Evolutionary conservation across 768 basidiomycete species (phyloP).

Genomic region (Suillus alpinus): DNA sequence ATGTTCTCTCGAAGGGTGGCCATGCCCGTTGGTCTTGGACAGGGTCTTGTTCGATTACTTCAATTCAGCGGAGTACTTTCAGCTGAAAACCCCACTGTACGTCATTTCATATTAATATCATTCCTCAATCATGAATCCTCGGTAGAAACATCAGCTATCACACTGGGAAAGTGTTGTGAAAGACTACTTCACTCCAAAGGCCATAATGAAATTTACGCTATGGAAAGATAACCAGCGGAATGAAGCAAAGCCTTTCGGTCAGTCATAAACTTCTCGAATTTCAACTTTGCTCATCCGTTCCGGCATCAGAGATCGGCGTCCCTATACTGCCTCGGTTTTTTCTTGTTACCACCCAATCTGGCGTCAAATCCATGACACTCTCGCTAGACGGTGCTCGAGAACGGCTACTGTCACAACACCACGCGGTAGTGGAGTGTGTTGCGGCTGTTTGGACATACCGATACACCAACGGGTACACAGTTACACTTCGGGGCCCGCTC

Average conservation of each 20-base stretch:
- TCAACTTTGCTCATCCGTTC: slow-evolving; percentile 12
- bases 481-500: slow-evolving; percentile 73
- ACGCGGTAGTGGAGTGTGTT: slow-evolving; percentile 64
- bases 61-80: slow-evolving; percentile 70
- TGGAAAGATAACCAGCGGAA: slow-evolving; percentile 81
- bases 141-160: slow-evolving; percentile 58
- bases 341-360: slow-evolving; percentile 79
- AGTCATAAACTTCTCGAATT: slow-evolving; percentile 8
- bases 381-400: slow-evolving; percentile 77
- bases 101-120: slow-evolving; percentile 21
- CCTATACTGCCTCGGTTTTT: slow-evolving; percentile 83
- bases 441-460: slow-evolving; percentile 79
- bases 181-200: slow-evolving; percentile 69
- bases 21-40: slow-evolving; percentile 49
- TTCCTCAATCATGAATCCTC: slow-evolving; percentile 7
- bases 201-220: slow-evolving; percentile 76
- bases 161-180: slow-evolving; percentile 67
- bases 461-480: slow-evolving; percentile 76
- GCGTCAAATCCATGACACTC: slow-evolving; percentile 81
- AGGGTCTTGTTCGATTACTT: slow-evolving; percentile 61
- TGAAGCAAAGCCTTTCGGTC: slow-evolving; percentile 85
- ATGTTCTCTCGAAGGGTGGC: slow-evolving; percentile 25
- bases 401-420: slow-evolving; percentile 46
- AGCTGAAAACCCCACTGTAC: slow-evolving; percentile 46
- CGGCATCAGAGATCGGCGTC: slow-evolving; percentile 65